phyloP scores from a whole-genome alignment of 2,329 filamentous ascomycete genomes.

The Fusarium chlamydosporum region DNA sequence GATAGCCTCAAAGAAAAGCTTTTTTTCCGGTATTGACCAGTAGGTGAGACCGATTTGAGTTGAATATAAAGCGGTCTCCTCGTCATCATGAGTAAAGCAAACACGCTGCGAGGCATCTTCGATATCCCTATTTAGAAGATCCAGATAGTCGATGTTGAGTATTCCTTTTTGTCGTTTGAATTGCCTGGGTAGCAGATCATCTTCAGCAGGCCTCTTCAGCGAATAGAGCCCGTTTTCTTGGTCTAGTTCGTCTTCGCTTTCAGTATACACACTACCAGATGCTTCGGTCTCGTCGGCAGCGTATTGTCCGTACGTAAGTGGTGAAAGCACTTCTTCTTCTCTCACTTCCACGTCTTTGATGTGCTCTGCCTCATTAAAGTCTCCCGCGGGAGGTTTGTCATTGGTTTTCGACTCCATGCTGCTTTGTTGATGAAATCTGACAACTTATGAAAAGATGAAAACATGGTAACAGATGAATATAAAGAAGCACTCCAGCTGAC shows the following conservation, averaged over 20 bases:
- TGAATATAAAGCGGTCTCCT: slow-evolving; percentile 51
- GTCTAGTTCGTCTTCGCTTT: slow-evolving; percentile 27
- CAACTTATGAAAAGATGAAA: slow-evolving; percentile 41
- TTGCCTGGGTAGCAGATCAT: slow-evolving; percentile 49
- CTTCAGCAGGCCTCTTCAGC: slow-evolving; percentile 53
- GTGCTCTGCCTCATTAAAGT: slow-evolving; percentile 20
- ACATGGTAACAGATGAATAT: slow-evolving; percentile 50
- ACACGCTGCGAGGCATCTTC: slow-evolving; percentile 63
- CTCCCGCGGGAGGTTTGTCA: slow-evolving; percentile 34
- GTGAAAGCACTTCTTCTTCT: slow-evolving; percentile 6
- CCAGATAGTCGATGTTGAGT: slow-evolving; percentile 64
- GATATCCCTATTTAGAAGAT: slow-evolving; percentile 70
- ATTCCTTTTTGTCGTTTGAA: slow-evolving; percentile 62
- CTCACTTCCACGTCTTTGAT: slow-evolving; percentile 30
- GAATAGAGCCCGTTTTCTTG: slow-evolving; percentile 33
- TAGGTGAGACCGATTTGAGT: slow-evolving; percentile 76
- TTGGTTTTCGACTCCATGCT: slow-evolving; percentile 54
- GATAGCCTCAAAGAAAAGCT: slow-evolving; percentile 75
- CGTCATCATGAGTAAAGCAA: slow-evolving; percentile 51
- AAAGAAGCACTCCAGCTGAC: slow-evolving; percentile 18
- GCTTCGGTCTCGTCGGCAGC: slow-evolving; percentile 19
- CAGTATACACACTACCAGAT: slow-evolving; percentile 35
- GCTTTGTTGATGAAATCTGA: slow-evolving; percentile 41
- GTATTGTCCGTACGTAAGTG: slow-evolving; percentile 11
- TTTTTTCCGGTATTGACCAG: slow-evolving; percentile 82